phyloP scores from a whole-genome alignment of 1,284 basidiomycete genomes.

The Bjerkandera adusta region DNA sequence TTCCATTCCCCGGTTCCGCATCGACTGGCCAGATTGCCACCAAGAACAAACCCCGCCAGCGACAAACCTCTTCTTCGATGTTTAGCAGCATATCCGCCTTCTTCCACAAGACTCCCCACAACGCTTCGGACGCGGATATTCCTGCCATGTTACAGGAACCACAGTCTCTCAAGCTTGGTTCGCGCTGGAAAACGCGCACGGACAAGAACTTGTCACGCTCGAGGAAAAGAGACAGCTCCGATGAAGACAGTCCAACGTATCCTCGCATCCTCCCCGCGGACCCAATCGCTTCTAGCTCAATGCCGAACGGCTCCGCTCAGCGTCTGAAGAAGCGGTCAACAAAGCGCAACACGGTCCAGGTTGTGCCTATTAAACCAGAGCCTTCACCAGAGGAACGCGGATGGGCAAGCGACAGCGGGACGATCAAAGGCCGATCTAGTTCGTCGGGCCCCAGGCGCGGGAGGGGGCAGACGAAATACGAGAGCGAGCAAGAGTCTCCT shows the following conservation, averaged over 20 bases:
- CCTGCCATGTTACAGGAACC: conserved; percentile 2
- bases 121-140: conserved; percentile 15
- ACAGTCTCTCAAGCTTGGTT: conserved; percentile 7
- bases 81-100: conserved; percentile 29
- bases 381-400: conserved; percentile 17
- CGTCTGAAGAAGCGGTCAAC: conserved; percentile 24
- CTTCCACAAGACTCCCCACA: conserved; percentile 17
- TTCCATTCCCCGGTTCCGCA: conserved; percentile 13
- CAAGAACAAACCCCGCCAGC: conserved; percentile 11
- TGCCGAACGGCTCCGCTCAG: conserved; percentile 7
- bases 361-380: conserved; percentile 12
- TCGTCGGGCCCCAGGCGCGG: conserved; percentile 12
- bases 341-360: conserved; percentile 24
- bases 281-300: neutral
- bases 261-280: conserved; percentile 2
- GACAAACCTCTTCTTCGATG: conserved; percentile 19
- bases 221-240: conserved; percentile 33
- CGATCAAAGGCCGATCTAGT: conserved; percentile 9
- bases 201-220: conserved; percentile 42
- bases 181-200: conserved; percentile 46
- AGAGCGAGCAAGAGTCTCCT: conserved; percentile 6
- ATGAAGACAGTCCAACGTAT: conserved; percentile 26
- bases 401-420: conserved; percentile 28
- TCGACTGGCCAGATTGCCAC: conserved; percentile 11
- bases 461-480: conserved; percentile 16